These are phyloP conservation scores for Xylogone sp. DNA, from an alignment of 2,329 filamentous ascomycete genomes.

Conservation along the genomic window DNA sequence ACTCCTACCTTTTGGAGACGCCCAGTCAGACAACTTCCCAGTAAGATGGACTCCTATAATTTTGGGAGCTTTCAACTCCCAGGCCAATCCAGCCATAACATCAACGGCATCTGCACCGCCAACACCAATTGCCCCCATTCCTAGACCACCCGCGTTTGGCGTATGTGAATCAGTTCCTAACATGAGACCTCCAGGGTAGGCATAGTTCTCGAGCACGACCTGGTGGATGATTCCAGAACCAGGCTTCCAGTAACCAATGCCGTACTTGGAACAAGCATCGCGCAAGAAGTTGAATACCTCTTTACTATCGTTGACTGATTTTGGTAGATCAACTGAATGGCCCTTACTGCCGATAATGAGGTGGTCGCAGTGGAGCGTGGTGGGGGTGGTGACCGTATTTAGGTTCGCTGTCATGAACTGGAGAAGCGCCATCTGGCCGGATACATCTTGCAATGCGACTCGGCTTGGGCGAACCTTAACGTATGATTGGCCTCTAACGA, in stretches of 20 bases:
- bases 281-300: conserved; percentile 37
- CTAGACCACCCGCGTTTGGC: conserved; percentile 33
- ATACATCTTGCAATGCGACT: conserved; percentile 39
- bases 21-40: conserved; percentile 28
- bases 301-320: conserved; percentile 25
- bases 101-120: conserved; percentile 26
- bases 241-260: conserved; percentile 37
- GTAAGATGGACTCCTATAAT: conserved; percentile 29
- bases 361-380: conserved; percentile 37
- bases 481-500: conserved; percentile 34
- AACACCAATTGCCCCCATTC: conserved; percentile 32
- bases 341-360: conserved; percentile 29
- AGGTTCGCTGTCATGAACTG: conserved; percentile 39
- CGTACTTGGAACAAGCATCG: conserved; percentile 40
- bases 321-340: conserved; percentile 27
- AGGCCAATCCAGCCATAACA: conserved; percentile 28
- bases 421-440: conserved; percentile 37
- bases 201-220: conserved; percentile 37
- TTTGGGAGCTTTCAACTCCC: conserved; percentile 31
- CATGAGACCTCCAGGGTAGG: conserved; percentile 31
- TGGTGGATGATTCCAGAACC: conserved; percentile 35
- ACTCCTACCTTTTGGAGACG: conserved; percentile 21
- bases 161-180: conserved; percentile 35
- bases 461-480: conserved; percentile 33
- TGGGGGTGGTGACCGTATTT: conserved; percentile 33